These are phyloP conservation scores for Fragilaria crotonensis DNA, from an alignment of 108 stramenopile species.

Conservation along the genomic window DNA sequence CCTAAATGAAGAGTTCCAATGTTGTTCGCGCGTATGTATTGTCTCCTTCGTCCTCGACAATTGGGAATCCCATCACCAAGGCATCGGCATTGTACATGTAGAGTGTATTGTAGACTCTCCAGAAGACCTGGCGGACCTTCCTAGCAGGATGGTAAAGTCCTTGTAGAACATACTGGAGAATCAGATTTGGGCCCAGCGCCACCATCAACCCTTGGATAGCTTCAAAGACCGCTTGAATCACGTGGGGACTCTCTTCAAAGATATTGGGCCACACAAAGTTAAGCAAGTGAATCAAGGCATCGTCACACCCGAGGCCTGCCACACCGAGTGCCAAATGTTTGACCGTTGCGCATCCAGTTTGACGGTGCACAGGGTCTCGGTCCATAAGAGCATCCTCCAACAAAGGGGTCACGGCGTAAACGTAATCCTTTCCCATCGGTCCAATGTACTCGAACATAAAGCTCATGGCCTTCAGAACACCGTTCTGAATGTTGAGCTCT, in stretches of 20 bases:
- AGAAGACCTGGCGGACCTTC: conserved; percentile 96
- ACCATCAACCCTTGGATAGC: conserved; percentile 97
- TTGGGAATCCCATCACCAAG: conserved; percentile 90
- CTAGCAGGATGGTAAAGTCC: conserved; percentile 98
- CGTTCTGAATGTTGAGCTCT: conserved; percentile 99
- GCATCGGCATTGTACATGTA: conserved; percentile 95
- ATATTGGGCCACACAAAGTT: conserved; percentile 99
- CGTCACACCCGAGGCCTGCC: conserved; percentile 95
- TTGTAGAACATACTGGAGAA: conserved; percentile 90
- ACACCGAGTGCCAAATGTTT: conserved; percentile 97
- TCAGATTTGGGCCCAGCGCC: conserved; percentile 83
- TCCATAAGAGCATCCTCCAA: conserved; percentile 99
- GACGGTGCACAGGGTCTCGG: conserved; percentile 97
- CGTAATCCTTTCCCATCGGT: conserved; percentile 99
- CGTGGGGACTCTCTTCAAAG: conserved; percentile 96
- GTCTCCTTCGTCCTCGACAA: conserved; percentile 78
- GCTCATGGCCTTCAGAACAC: conserved; percentile 96
- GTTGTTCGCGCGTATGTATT: conserved; percentile 85
- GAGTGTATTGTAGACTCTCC: conserved; percentile 97
- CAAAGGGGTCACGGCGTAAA: conserved; percentile 95
- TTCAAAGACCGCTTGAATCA: conserved; percentile 97
- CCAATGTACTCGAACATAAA: conserved; percentile 99
- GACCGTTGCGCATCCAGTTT: conserved; percentile 96
- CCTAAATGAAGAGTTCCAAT: conserved; percentile 91
- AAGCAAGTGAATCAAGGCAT: conserved; percentile 92